Base-by-base conservation (phyloP, 2,329 filamentous ascomycete genomes). In the Leptographium procerum region DNA sequence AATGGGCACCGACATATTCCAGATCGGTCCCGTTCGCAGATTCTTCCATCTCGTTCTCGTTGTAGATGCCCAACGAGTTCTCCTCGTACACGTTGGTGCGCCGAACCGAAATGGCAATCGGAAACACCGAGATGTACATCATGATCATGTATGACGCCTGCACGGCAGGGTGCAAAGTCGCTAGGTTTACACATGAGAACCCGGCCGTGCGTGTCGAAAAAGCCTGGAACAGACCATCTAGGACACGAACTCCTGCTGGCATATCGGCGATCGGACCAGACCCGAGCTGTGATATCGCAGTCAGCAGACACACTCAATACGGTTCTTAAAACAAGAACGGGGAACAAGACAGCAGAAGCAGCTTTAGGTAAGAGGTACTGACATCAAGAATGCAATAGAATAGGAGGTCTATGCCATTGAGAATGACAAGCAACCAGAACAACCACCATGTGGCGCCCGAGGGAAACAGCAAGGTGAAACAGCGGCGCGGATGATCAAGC, bases 111-210 rank as follows among this genome's bases (percentile, higher is more conserved):
- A 97, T 97, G 68, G 94, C 92, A 65, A 97, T 95, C 6, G 92
- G 92, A 65, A 96, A 95, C 60, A 96, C 89, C 59, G 91, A 96
- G 62, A 97, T 96, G 72, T 97, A 97, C 94, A 97, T 97, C 94
- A 97, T 97, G 71, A 97, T 86, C 72, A 97, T 77, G 73, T 96
- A 97, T 28, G 91, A 89, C 16, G 95, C 90, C 66, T 96, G 91
- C 59, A 96, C 89, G 3, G 88, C 94, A 1, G 94, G 91, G 64
- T 97, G 91, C 2, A 99, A 76, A 0, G 81, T 74, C 1, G 87
- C 76, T 45, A 97, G 74, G 68, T 87, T 90, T 65, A 97, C 82
- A 33, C 88, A 88, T 1, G 88, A 80, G 67, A 96, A 96, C 0
- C 94, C 92, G 4, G 94, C 92, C 0, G 94, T 97, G 68, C 94